These are phyloP conservation scores for Pinus tabuliformis DNA, from an alignment of 75 land plant species.

Conservation along the genomic window DNA sequence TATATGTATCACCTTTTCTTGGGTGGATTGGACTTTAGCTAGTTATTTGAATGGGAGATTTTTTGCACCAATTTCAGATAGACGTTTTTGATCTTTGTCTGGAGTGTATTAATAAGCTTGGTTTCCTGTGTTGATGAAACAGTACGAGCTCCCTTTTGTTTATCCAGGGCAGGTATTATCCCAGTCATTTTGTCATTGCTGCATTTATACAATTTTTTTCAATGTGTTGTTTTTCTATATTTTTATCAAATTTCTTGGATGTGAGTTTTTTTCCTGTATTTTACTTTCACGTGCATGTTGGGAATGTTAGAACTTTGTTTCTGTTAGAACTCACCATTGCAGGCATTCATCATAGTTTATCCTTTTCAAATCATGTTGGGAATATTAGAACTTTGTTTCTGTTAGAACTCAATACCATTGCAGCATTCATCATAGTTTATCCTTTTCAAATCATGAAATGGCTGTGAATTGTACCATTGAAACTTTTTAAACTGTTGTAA, in stretches of 20 bases:
- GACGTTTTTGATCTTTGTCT: slow-evolving; percentile 4
- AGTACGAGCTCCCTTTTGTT: slow-evolving; percentile 97
- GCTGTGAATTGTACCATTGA: background rate
- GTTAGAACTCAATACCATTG: background rate
- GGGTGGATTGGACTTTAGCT: background rate
- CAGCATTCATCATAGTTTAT: background rate
- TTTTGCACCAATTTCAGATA: background rate
- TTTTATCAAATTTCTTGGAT: background rate
- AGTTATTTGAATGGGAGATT: background rate
- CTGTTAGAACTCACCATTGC: background rate
- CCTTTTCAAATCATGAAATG: background rate
- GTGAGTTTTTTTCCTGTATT: background rate
- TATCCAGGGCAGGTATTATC: slow-evolving; percentile 91
- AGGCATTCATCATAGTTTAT: background rate
- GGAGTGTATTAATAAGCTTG: background rate
- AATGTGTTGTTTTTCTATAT: slow-evolving; percentile 5
- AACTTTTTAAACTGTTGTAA: background rate
- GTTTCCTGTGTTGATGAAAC: slow-evolving; percentile 28
- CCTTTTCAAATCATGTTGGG: background rate
- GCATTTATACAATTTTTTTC: background rate
- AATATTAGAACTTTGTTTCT: too few relatives aligned
- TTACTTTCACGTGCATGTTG: background rate
- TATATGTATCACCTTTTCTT: background rate
- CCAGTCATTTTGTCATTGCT: background rate
- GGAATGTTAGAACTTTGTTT: background rate